Evolutionary conservation across 1,284 basidiomycete species (phyloP).

Genomic region (Austroboletus niveus): DNA sequence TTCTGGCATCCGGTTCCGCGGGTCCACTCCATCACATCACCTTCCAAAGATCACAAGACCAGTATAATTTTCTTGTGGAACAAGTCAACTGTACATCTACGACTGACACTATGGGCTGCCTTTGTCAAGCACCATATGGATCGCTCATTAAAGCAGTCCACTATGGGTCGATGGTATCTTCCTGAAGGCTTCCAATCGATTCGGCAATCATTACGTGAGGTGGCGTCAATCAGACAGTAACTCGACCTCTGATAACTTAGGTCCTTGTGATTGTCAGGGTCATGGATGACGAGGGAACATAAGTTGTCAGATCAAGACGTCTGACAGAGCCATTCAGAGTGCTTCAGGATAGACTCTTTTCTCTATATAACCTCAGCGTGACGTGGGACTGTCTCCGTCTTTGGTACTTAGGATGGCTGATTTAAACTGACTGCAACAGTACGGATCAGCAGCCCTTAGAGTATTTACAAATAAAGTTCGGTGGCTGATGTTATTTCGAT

Average conservation of each 20-base stretch:
- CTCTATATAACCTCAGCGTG: constrained; percentile 13
- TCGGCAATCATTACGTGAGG: constrained; percentile 5
- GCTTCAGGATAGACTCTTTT: constrained; percentile 8
- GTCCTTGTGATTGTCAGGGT: constrained; percentile 28
- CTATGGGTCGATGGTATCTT: constrained; percentile 12
- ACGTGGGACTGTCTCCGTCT: constrained; percentile 2
- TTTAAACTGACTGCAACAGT: constrained; percentile 1
- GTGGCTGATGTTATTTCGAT: neutral
- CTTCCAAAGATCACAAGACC: constrained; percentile 31
- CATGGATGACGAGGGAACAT: constrained; percentile 34
- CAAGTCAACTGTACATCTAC: constrained; percentile 32
- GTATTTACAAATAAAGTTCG: constrained; percentile 13
- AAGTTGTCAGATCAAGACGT: constrained; percentile 3
- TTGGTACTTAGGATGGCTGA: neutral
- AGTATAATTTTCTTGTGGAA: constrained; percentile 32
- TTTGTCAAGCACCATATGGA: constrained; percentile 35
- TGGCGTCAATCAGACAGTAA: neutral
- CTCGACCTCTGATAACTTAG: constrained; percentile 8
- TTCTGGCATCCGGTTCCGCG: constrained; percentile 44
- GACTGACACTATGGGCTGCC: constrained; percentile 40
- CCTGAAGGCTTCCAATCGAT: constrained; percentile 7
- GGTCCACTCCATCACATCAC: constrained; percentile 43
- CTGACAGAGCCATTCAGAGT: neutral
- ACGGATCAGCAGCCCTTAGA: constrained; percentile 16
- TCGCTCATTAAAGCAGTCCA: constrained; percentile 5